Conservation (phyloP, 148 eudicot species). For the Persicaria tinctoria region DNA sequence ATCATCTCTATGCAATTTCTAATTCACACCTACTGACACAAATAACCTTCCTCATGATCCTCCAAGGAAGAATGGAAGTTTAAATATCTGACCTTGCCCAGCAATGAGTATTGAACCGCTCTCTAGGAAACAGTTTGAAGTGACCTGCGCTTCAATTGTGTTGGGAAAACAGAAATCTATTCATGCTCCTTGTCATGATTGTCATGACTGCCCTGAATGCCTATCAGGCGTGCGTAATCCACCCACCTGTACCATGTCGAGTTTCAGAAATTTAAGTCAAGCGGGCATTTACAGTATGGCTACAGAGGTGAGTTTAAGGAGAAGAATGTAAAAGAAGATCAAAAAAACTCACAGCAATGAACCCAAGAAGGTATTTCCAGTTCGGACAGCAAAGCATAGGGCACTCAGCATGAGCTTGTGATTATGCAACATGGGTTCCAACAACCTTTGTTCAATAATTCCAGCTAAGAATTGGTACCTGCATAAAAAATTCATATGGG, state of each 20-base stretch:
- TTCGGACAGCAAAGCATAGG: constrained; percentile 76
- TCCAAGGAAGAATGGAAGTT: no score
- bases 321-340: no score
- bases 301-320: no score
- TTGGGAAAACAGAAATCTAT: no score
- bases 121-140: no score
- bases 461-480: constrained; percentile 94
- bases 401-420: constrained; percentile 76
- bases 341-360: constrained; percentile 67
- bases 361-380: constrained; percentile 91
- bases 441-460: constrained; percentile 73
- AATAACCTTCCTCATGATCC: no score
- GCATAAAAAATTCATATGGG: not conserved
- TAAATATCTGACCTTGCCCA: no score
- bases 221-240: constrained; percentile 87
- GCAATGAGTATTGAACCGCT: no score
- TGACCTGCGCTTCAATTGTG: no score
- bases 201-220: constrained; percentile 58
- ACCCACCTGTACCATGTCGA: constrained; percentile 63
- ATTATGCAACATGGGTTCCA: constrained; percentile 77
- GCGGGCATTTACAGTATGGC: no score
- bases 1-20: no score
- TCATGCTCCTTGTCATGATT: not conserved
- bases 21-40: no score
- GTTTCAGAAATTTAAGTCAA: not conserved